Conservation (phyloP, 75 land plant genomes). For the Pinus taeda region DNA sequence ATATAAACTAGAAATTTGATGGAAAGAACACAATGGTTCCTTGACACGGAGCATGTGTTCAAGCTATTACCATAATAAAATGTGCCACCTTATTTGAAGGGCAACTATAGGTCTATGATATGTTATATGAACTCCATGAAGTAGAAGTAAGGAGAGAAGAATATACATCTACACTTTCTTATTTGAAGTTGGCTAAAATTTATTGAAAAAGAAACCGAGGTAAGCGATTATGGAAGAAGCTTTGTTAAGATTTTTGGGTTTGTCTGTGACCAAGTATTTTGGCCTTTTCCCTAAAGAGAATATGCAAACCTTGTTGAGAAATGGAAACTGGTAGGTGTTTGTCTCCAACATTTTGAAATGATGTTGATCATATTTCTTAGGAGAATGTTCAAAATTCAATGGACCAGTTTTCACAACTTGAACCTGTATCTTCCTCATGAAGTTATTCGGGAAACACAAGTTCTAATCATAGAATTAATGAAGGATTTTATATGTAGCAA, state of each 20-base stretch:
- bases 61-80: conserved; percentile 92
- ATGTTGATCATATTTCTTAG: conserved; percentile 66
- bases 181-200: no score
- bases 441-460: no score
- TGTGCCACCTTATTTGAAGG: conserved; percentile 97
- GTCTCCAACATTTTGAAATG: conserved; percentile 95
- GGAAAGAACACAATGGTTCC: conserved; percentile 89
- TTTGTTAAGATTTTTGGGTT: no score
- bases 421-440: background rate
- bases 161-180: no score
- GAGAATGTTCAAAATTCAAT: conserved; percentile 54
- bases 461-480: no score
- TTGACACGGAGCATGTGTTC: conserved; percentile 94
- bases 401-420: conserved; percentile 20
- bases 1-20: conserved; percentile 78
- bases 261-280: conserved; percentile 76
- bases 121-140: no score
- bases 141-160: no score
- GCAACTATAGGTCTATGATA: no score
- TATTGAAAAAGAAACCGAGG: no score
- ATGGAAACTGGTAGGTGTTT: conserved; percentile 89
- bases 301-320: conserved; percentile 87
- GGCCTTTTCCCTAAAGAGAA: conserved; percentile 83
- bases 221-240: no score
- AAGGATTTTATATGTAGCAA: no score